Conservation (phyloP, 345 rosid species). For the Camelina sativa region DNA sequence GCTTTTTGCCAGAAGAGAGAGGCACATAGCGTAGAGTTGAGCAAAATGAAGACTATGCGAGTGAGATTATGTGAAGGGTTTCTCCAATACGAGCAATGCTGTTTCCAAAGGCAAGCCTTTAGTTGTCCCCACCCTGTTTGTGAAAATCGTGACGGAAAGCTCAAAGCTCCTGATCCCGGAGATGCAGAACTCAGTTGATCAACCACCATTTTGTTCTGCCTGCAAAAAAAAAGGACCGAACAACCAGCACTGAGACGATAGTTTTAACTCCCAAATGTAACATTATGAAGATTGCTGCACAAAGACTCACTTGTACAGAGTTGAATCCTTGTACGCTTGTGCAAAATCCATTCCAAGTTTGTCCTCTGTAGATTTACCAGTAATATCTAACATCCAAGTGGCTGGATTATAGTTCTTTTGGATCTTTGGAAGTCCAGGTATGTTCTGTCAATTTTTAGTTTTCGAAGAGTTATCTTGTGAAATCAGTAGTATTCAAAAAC, state of each 20-base stretch:
- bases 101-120: slow-evolving; percentile 62
- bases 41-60: slow-evolving; percentile 40
- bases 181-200: slow-evolving; percentile 47
- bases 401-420: slow-evolving; percentile 61
- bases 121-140: slow-evolving; percentile 48
- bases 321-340: slow-evolving; percentile 50
- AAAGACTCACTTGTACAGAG: slow-evolving; percentile 45
- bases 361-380: slow-evolving; percentile 51
- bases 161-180: slow-evolving; percentile 47
- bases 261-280: neutral
- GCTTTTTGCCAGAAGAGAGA: slow-evolving; percentile 63
- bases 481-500: neutral
- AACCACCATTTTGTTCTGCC: slow-evolving; percentile 47
- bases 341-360: slow-evolving; percentile 52
- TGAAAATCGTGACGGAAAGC: slow-evolving; percentile 47
- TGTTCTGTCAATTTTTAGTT: slow-evolving; percentile 37
- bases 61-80: slow-evolving; percentile 52
- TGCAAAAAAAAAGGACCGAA: slow-evolving; percentile 15
- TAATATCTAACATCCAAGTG: slow-evolving; percentile 72
- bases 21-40: slow-evolving; percentile 43
- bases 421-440: slow-evolving; percentile 58
- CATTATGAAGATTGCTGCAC: slow-evolving; percentile 7
- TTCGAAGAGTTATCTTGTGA: neutral
- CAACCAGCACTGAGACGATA: neutral
- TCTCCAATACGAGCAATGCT: slow-evolving; percentile 63